Conservation (phyloP, 352 stramenopile genomes). For the Pythium aristosporum region DNA sequence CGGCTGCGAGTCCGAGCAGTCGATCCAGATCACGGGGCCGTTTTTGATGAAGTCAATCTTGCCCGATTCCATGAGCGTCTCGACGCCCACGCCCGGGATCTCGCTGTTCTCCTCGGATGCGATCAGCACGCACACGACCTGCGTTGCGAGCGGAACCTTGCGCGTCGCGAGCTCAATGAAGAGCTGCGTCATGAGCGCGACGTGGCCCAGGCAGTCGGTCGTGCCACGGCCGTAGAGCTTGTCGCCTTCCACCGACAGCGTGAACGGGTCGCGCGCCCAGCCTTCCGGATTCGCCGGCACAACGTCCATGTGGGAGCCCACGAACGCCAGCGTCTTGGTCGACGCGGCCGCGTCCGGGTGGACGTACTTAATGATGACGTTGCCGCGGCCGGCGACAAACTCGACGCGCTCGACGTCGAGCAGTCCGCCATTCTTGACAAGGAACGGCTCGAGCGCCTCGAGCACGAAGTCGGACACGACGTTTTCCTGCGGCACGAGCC, state of each 20-base stretch:
- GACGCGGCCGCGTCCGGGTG: conserved; percentile 37
- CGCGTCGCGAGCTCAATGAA: conserved; percentile 77
- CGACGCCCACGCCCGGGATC: conserved; percentile 85
- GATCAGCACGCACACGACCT: conserved; percentile 90
- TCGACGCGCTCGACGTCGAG: conserved; percentile 75
- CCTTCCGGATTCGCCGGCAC: conserved; percentile 91
- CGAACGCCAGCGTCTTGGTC: conserved; percentile 82
- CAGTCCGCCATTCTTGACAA: conserved; percentile 60
- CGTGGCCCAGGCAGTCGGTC: conserved; percentile 92
- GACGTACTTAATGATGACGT: conserved; percentile 91
- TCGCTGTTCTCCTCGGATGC: conserved; percentile 87
- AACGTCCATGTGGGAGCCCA: conserved; percentile 91
- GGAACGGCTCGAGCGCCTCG: conserved; percentile 76
- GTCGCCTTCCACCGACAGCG: conserved; percentile 86
- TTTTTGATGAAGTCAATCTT: conserved; percentile 93
- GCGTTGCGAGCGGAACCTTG: conserved; percentile 65
- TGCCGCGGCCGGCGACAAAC: conserved; percentile 84
- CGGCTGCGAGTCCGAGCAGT: conserved; percentile 90
- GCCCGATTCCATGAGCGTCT: conserved; percentile 85
- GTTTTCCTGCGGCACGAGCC: conserved; percentile 85
- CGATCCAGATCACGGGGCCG: conserved; percentile 90
- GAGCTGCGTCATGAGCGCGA: conserved; percentile 88
- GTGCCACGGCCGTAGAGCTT: conserved; percentile 91
- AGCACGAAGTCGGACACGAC: conserved; percentile 89
- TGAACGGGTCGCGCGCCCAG: conserved; percentile 89